Evolutionary conservation across 345 rosid genomes (phyloP), one percentile per base, ranked within the genome.

Genomic region (Euphorbia lathyris): DNA sequence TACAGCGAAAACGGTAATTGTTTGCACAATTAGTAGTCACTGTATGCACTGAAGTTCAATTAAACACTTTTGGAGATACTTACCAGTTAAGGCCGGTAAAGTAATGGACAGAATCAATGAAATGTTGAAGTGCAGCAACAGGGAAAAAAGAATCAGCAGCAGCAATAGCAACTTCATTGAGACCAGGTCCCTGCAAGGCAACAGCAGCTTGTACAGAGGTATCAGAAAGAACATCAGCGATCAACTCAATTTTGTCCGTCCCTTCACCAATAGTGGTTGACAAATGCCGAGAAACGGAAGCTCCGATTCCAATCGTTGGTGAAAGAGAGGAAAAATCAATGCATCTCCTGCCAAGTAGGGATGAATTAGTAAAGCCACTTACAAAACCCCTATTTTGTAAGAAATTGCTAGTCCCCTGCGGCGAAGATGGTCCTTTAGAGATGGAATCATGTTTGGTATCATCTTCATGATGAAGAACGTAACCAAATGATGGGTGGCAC

Each of bases 71-170:
- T 5, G 36, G 3, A 67, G 25, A 53, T 66, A 45, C 79, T 65
- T 71, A 90, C 96, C 96, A 91, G 72, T 71, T 83, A 14, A 89
- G 60, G n/a, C 93, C 97, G 0, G 91, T 85, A 74, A 50, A 81
- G 6, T 82, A 43, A 78, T 89, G 96, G 59, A 89, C 88, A 30
- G 79, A 78, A 74, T 86, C 90, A 55, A 91, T 85, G 27, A 85
- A 56, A 72, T 91, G 78, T 83, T 91, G 97, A 84, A 91, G 85
- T 19, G 77, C 80, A 14, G 82, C 83, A 3, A 91, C 81, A n/a
- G 93, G 93, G 7, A 78, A 77, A 80, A 78, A 87, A 52, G 87
- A 86, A 78, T 87, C 97, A 5, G 82, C 83, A 79, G 96, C 90
- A 23, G 96, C 96, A 68, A 81, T 14, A 23, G 97, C 81, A 70